Evolutionary conservation across 225 moss, liverwort and hornwort genomes (phyloP).

Genomic region (Pleurozium schreberi): DNA sequence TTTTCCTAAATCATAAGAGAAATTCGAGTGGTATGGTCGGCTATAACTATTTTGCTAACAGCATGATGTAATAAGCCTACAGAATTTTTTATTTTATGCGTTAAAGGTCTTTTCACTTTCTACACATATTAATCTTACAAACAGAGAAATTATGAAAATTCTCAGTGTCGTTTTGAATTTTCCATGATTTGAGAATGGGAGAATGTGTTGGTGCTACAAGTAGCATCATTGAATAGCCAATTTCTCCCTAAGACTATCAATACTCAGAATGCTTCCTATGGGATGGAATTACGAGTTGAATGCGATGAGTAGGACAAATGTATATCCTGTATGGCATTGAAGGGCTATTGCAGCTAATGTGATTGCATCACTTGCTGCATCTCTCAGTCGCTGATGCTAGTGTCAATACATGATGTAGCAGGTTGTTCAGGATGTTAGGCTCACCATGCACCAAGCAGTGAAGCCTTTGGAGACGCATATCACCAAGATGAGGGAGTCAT

Average conservation of each 20-base stretch:
- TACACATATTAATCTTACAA: background rate
- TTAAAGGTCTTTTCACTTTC: background rate
- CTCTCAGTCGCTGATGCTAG: background rate
- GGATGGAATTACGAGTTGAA: background rate
- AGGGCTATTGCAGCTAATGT: background rate
- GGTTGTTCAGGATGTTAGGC: conserved; percentile 64
- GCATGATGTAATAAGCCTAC: background rate
- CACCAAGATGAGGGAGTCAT: conserved; percentile 41
- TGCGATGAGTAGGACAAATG: background rate
- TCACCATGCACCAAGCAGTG: conserved; percentile 69
- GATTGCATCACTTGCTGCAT: background rate
- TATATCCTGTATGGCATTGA: background rate
- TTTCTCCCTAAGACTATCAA: background rate
- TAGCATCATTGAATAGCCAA: background rate
- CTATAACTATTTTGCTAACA: background rate
- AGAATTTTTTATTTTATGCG: no score
- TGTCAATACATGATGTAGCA: conserved; percentile 8
- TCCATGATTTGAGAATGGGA: background rate
- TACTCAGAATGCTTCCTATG: background rate
- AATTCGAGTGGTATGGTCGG: background rate
- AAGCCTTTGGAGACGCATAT: conserved; percentile 62
- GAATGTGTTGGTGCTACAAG: background rate
- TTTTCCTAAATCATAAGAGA: background rate
- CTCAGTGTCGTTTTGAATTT: background rate
- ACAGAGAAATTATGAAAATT: background rate